phyloP scores from a whole-genome alignment of 2,329 filamentous ascomycete genomes.

The Apiospora sp. region DNA sequence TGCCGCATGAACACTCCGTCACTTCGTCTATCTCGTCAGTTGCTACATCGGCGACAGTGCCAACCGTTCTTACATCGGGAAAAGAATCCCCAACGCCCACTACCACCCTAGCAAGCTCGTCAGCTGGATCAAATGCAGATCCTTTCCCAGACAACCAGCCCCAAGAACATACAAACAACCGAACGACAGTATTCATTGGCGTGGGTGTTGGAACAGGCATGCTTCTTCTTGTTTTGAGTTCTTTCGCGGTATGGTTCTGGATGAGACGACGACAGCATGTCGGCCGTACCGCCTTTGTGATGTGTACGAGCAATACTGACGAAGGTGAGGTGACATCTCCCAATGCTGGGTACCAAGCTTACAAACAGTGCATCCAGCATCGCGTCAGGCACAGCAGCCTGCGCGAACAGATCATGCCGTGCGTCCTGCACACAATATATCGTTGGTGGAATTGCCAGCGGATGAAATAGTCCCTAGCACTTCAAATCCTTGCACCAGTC shows the following conservation, averaged over 20 bases:
- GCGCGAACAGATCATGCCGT: background rate
- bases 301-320: background rate
- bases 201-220: background rate
- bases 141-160: background rate
- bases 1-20: background rate
- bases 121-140: background rate
- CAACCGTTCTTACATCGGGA: background rate
- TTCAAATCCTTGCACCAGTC: background rate
- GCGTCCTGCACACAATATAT: background rate
- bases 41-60: background rate
- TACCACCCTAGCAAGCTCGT: background rate
- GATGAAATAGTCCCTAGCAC: background rate
- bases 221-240: background rate
- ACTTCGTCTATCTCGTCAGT: constrained; percentile 13
- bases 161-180: background rate
- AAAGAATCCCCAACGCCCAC: constrained; percentile 5
- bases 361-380: background rate
- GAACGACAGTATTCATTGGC: background rate
- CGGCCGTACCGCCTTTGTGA: background rate
- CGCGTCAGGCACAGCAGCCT: constrained; percentile 12
- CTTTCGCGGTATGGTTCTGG: background rate
- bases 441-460: background rate
- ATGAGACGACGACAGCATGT: constrained; percentile 1
- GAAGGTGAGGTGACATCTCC: background rate
- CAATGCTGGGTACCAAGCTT: background rate